These are phyloP conservation scores for Aspergillus campestris DNA, from an alignment of 495 filamentous ascomycete genomes.

Conservation along the genomic window DNA sequence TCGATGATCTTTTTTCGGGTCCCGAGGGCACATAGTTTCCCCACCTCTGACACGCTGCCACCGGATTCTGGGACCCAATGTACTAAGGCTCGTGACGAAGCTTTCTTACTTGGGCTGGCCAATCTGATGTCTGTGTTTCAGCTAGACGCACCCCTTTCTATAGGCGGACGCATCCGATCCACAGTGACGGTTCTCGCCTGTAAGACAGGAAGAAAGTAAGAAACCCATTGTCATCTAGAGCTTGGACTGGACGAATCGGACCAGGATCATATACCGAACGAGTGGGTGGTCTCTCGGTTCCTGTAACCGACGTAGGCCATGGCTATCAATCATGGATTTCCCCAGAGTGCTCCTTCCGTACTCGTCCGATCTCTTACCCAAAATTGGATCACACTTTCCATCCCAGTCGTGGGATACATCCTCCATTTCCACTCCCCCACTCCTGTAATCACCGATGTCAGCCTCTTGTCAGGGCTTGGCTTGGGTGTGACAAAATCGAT, in stretches of 20 bases:
- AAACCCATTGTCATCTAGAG: too few species aligned
- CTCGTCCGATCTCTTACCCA: background rate
- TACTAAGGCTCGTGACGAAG: conserved; percentile 12
- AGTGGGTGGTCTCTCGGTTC: conserved; percentile 9
- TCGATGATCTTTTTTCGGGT: conserved; percentile 2
- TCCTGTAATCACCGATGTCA: conserved; percentile 5
- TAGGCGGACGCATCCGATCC: background rate
- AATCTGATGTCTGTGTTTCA: conserved; percentile 12
- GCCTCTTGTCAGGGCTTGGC: conserved; percentile 6
- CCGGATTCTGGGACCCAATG: background rate
- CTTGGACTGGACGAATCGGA: conserved; percentile 4
- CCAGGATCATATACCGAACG: conserved; percentile 10
- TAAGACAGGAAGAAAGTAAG: too few species aligned
- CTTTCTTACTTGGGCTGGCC: conserved; percentile 7
- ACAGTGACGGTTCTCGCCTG: conserved; percentile 4
- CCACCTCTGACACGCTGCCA: conserved; percentile 8
- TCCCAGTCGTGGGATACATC: background rate
- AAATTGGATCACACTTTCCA: background rate
- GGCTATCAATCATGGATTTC: conserved; percentile 9
- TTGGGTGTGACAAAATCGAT: conserved; percentile 5
- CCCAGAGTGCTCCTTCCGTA: conserved; percentile 13
- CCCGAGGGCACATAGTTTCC: background rate
- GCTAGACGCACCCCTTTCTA: conserved; percentile 7
- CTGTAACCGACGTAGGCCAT: conserved; percentile 10
- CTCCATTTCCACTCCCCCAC: background rate